Evolutionary conservation across 2,329 filamentous ascomycete species (phyloP).

Genomic region (Pseudogymnoascus sp.): DNA sequence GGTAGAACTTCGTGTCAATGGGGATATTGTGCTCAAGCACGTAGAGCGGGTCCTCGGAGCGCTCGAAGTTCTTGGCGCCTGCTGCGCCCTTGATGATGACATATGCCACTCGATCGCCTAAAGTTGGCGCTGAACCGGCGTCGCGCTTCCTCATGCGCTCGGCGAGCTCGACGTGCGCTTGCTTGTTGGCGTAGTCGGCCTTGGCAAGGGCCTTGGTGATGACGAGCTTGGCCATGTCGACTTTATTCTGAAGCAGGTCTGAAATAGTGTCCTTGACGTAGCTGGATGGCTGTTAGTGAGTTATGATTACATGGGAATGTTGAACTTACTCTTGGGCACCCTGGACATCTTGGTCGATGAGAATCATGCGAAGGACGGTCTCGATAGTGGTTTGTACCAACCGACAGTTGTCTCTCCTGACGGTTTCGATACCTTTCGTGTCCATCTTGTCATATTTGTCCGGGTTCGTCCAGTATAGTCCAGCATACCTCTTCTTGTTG

Average conservation of each 20-base stretch:
- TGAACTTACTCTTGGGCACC: constrained; percentile 81
- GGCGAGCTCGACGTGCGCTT: constrained; percentile 92
- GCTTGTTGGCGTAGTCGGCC: constrained; percentile 79
- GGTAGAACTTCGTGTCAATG: constrained; percentile 96
- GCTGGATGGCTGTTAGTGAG: constrained; percentile 44
- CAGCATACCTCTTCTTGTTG: constrained; percentile 99
- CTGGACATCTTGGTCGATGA: constrained; percentile 85
- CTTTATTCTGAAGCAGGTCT: constrained; percentile 90
- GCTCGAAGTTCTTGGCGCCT: constrained; percentile 91
- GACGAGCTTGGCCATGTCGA: constrained; percentile 98
- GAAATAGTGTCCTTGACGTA: constrained; percentile 97
- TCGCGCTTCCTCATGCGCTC: constrained; percentile 97
- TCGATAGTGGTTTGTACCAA: constrained; percentile 96
- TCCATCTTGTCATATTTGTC: constrained; percentile 99
- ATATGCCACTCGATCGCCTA: constrained; percentile 95
- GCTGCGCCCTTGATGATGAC: constrained; percentile 91
- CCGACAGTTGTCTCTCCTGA: constrained; percentile 91
- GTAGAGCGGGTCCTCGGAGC: constrained; percentile 93
- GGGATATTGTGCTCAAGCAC: constrained; percentile 96
- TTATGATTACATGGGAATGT: constrained; percentile 31
- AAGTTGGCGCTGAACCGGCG: constrained; percentile 80
- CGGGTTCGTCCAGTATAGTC: constrained; percentile 93
- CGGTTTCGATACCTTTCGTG: constrained; percentile 97
- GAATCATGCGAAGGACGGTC: constrained; percentile 87
- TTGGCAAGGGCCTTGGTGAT: constrained; percentile 97